phyloP scores from a whole-genome alignment of 2,329 filamentous ascomycete species.

The Pyrenochaeta sp. region DNA sequence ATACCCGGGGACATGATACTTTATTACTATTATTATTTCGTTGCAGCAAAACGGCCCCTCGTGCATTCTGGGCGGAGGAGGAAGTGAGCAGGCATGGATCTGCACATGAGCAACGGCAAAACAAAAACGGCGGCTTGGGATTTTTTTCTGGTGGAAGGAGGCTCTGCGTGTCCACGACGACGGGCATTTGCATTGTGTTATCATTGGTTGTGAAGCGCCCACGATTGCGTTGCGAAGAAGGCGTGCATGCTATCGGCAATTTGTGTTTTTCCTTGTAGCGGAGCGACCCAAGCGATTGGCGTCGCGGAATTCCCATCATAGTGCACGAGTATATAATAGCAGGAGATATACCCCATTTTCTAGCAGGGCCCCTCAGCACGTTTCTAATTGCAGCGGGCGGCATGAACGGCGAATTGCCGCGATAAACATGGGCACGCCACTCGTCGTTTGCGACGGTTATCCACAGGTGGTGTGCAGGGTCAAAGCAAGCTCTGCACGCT shows the following conservation, averaged over 20 bases:
- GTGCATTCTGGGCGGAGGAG: conserved; percentile 5
- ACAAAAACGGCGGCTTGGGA: conserved; percentile 6
- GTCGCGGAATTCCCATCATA: conserved; percentile 15
- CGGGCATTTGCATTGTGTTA: conserved; percentile 3
- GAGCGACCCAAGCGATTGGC: conserved; percentile 14
- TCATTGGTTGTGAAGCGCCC: background rate
- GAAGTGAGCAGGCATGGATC: conserved; percentile 5
- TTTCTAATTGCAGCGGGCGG: too few relatives aligned
- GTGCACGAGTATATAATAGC: conserved; percentile 29
- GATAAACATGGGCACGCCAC: conserved; percentile 23
- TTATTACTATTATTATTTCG: too few relatives aligned
- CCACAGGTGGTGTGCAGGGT: too few relatives aligned
- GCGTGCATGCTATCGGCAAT: conserved; percentile 10
- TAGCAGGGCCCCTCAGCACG: conserved; percentile 5
- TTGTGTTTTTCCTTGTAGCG: conserved; percentile 18
- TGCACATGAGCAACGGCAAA: too few relatives aligned
- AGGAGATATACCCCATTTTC: conserved; percentile 22
- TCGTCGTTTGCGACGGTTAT: conserved; percentile 23
- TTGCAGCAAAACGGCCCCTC: conserved; percentile 2
- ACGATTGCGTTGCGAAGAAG: conserved; percentile 1
- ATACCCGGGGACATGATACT: conserved; percentile 20
- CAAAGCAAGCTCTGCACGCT: conserved; percentile 6
- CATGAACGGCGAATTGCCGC: too few relatives aligned
- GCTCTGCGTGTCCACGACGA: conserved; percentile 4
- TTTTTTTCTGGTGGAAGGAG: conserved; percentile 4